Conservation (phyloP, 177 flowering plant genomes). For the Vitis hybrid region DNA sequence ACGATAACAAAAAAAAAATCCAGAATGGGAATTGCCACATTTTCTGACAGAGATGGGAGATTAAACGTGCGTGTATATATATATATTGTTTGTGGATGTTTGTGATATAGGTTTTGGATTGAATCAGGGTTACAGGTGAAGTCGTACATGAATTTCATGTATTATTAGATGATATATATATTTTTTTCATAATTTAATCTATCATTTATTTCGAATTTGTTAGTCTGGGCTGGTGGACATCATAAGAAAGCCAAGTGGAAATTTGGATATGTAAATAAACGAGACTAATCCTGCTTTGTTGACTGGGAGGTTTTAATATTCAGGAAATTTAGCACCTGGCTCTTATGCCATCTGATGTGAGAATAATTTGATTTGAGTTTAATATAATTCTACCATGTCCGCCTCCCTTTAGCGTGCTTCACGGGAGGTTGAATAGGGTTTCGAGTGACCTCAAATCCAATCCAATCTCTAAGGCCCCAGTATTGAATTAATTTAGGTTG, state of each 20-base stretch:
- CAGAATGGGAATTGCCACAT: slow-evolving; percentile 3
- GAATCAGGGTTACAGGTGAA: neutral
- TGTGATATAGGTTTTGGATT: slow-evolving; percentile 6
- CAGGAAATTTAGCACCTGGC: no score
- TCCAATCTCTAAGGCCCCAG: no score
- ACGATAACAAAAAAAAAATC: neutral
- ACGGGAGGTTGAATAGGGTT: no score
- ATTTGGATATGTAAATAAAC: no score
- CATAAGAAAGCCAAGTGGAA: no score
- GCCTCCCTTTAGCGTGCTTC: no score
- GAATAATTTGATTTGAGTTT: no score
- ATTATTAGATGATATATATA: neutral
- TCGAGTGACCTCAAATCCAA: no score
- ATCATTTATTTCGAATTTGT: slow-evolving; percentile 1
- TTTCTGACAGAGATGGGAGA: slow-evolving; percentile 6
- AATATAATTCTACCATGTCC: no score
- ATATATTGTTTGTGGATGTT: slow-evolving; percentile 2
- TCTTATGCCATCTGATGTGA: no score
- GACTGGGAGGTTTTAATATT: neutral
- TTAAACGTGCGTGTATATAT: slow-evolving; percentile 1
- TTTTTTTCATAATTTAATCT: neutral
- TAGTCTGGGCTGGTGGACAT: neutral
- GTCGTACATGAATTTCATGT: slow-evolving; percentile 2
- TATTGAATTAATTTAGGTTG: no score
- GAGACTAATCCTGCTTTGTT: no score